These are phyloP conservation scores for Jimgerdemannia flammicorona DNA, from an alignment of 192 early-diverging fungal genomes.

Conservation along the genomic window DNA sequence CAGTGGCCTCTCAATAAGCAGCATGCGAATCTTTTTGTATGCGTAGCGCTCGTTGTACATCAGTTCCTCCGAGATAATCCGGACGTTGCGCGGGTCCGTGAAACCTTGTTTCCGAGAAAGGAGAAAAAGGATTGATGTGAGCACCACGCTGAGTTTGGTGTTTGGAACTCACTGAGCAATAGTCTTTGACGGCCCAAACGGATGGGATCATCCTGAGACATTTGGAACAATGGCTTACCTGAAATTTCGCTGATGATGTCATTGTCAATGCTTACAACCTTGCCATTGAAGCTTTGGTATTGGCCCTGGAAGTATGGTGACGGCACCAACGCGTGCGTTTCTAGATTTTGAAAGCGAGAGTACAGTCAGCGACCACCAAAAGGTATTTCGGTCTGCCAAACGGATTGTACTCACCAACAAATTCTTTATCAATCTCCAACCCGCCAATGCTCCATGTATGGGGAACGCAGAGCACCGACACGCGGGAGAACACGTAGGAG, in stretches of 20 bases:
- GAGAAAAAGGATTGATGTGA: neutral
- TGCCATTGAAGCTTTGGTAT: slow-evolving; percentile 40
- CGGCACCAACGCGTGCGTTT: slow-evolving; percentile 44
- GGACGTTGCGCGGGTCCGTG: slow-evolving; percentile 34
- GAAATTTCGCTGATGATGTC: slow-evolving; percentile 37
- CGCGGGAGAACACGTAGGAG: neutral
- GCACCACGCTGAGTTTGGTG: slow-evolving; percentile 8
- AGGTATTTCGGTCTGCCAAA: too few relatives aligned
- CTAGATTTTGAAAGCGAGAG: slow-evolving; percentile 16
- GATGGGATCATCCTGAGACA: too few relatives aligned
- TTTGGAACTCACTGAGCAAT: neutral
- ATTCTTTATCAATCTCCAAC: neutral
- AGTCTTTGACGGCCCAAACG: too few relatives aligned
- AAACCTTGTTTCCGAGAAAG: slow-evolving; percentile 24
- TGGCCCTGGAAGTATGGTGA: slow-evolving; percentile 56
- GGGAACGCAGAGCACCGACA: neutral
- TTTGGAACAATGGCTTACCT: slow-evolving; percentile 22
- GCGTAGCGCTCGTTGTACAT: slow-evolving; percentile 36
- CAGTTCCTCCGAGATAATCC: slow-evolving; percentile 43
- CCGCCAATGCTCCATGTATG: neutral
- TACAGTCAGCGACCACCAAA: neutral
- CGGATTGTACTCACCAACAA: neutral
- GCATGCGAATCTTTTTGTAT: slow-evolving; percentile 33
- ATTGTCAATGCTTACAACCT: slow-evolving; percentile 43
- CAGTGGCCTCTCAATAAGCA: slow-evolving; percentile 41